Percentiles rank a stretch among this genome's conserved stretches.
These are phyloP conservation scores for Arabidopsis lyrata DNA, from an alignment of 441 rosid genomes.

Conservation along the genomic window DNA sequence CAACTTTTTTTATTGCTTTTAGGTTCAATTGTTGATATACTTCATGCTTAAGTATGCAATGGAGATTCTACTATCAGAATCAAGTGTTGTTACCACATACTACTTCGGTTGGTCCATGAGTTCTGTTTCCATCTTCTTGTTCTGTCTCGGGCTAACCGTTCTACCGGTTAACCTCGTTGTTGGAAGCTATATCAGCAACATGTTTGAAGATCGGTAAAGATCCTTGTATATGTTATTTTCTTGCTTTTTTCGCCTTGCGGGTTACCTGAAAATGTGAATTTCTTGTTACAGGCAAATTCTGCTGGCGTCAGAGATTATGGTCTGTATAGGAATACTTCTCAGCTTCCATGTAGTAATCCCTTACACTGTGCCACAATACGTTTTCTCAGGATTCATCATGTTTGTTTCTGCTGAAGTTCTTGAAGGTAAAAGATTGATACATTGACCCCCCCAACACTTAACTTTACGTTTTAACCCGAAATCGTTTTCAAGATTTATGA, in stretches of 20 bases:
- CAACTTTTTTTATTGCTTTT: neutral
- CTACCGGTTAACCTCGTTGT: conserved; percentile 89
- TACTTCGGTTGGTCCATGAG: conserved; percentile 85
- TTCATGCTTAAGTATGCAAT: conserved; percentile 94
- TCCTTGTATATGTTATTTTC: neutral
- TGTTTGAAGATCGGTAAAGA: conserved; percentile 91
- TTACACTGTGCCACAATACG: conserved; percentile 86
- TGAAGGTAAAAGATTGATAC: conserved; percentile 63
- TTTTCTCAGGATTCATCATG: conserved; percentile 86
- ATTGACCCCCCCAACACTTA: neutral
- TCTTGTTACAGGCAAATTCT: conserved; percentile 79
- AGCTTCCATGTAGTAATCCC: conserved; percentile 75
- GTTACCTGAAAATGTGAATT: neutral
- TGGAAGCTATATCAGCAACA: conserved; percentile 92
- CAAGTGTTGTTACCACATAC: conserved; percentile 84
- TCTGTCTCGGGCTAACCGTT: conserved; percentile 89
- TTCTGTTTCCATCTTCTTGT: conserved; percentile 81
- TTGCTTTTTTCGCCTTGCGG: neutral
- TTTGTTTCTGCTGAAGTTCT: conserved; percentile 96
- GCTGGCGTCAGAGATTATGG: conserved; percentile 87
- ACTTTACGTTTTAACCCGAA: neutral
- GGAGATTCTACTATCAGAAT: conserved; percentile 95
- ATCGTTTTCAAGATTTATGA: neutral
- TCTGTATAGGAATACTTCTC: conserved; percentile 69
- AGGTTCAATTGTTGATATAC: conserved; percentile 94